These are phyloP conservation scores for Crepidotus variabilis DNA, from an alignment of 768 basidiomycete species.

Conservation along the genomic window DNA sequence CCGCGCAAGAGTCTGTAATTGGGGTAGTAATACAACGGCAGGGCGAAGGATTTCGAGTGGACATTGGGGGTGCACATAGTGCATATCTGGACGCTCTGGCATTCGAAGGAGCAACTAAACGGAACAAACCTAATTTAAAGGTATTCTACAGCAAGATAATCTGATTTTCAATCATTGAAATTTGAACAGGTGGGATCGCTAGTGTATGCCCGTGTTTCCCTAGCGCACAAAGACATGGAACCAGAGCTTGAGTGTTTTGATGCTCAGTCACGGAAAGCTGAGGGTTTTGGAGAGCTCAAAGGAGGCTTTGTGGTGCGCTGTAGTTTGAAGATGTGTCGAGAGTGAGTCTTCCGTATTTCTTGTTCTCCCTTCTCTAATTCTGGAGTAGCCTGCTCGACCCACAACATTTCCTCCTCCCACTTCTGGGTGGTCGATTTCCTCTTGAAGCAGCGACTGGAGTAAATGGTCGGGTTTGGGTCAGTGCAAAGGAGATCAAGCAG, in stretches of 20 bases:
- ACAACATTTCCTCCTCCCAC: slow-evolving; percentile 76
- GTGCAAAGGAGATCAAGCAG: slow-evolving; percentile 65
- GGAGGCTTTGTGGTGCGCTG: slow-evolving; percentile 81
- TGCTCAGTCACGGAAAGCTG: slow-evolving; percentile 86
- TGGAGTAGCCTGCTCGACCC: slow-evolving; percentile 67
- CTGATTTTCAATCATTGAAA: not conserved
- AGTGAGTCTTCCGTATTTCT: slow-evolving; percentile 47
- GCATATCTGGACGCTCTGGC: slow-evolving; percentile 87
- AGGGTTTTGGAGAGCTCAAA: slow-evolving; percentile 91
- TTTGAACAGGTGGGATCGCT: slow-evolving; percentile 74
- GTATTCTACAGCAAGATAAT: slow-evolving; percentile 31
- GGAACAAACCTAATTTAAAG: slow-evolving; percentile 92
- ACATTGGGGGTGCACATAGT: slow-evolving; percentile 85
- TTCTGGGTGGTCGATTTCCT: slow-evolving; percentile 78
- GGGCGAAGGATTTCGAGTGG: slow-evolving; percentile 91
- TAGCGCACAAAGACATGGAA: slow-evolving; percentile 97
- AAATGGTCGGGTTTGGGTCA: slow-evolving; percentile 93
- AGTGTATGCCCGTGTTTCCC: slow-evolving; percentile 87
- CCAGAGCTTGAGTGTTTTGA: slow-evolving; percentile 97
- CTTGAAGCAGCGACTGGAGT: slow-evolving; percentile 86
- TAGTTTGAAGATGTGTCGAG: slow-evolving; percentile 81
- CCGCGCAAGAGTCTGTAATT: slow-evolving; percentile 84
- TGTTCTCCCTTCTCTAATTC: not conserved
- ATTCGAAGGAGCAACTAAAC: slow-evolving; percentile 94
- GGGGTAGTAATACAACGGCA: slow-evolving; percentile 76